Evolutionary conservation across 2,329 filamentous ascomycete genomes (phyloP), one percentile per base, ranked within the genome.

Genomic region (Cercospora brassicicola): DNA sequence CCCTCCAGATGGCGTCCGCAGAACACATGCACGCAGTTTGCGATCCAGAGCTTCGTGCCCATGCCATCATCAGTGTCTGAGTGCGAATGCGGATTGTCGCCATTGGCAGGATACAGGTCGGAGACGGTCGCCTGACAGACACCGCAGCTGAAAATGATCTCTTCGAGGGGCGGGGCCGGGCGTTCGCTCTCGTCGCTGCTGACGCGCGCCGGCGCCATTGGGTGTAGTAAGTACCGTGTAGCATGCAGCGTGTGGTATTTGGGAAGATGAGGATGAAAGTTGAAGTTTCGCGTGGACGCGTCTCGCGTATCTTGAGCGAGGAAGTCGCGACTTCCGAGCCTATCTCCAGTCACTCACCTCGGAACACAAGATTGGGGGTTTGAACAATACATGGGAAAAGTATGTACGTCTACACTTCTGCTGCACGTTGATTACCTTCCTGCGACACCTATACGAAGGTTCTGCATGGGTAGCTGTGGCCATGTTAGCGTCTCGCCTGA

Each of bases 101-200:
- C 74, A 39, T 75, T 68, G n/a, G 75, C 76, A 7, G 77, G 76
- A 72, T 84, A 84, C 28, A 84, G 74, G 31, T 84, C 82, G 20
- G 80, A 78, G 42, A 84, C 78, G 6, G 79, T 80, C 9, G 77
- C 77, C 59, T 83, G 81, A 72, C 84, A 86, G 42, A 84, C 71
- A 30, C 77, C 77, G 73, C 84, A 86, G 69, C 80, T 81, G 73
- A 85, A 83, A 61, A 85, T 81, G 67, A 84, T 77, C 67, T 85
- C 74, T 59, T 72, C 68, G 13, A 75, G 65, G 2, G 56, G 74
- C 36, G 64, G 53, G n/a, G 66, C 64, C 9, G 53, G 33, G 18
- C 68, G 51, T 31, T 36, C 59, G 53, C 39, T 36, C 11, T 30
- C 59, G 42, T 36, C 53, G 5, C 55, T 63, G 8, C 62, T 57